phyloP scores from a whole-genome alignment of 2,329 filamentous ascomycete genomes.

The Samsoniella hepiali region DNA sequence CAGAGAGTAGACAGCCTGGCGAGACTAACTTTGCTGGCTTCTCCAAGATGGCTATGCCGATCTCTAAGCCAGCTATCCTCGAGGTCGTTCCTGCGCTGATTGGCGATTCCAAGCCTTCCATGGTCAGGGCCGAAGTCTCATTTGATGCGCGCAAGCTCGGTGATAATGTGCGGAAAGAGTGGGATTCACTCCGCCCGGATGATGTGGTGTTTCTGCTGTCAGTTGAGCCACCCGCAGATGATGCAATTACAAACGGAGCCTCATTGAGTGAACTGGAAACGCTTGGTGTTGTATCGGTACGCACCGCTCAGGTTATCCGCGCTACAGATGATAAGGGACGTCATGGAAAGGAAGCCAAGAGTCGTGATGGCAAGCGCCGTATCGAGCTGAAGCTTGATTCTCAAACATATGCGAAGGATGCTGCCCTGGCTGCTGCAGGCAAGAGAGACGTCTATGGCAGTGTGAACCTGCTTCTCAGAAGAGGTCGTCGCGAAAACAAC shows the following conservation, averaged over 20 bases:
- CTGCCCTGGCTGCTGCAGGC: conserved; percentile 60
- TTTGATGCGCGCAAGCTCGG: conserved; percentile 79
- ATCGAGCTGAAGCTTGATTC: conserved; percentile 81
- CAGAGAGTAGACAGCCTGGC: conserved; percentile 61
- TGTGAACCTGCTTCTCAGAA: conserved; percentile 81
- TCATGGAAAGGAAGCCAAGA: conserved; percentile 55
- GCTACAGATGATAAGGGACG: conserved; percentile 82
- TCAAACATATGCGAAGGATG: conserved; percentile 72
- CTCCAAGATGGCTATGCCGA: conserved; percentile 87
- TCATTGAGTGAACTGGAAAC: conserved; percentile 51
- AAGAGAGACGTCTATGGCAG: conserved; percentile 76
- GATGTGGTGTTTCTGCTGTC: conserved; percentile 87
- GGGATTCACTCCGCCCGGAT: conserved; percentile 82
- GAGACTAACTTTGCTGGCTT: conserved; percentile 75
- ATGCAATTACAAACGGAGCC: conserved; percentile 52
- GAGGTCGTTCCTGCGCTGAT: conserved; percentile 82
- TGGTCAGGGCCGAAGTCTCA: conserved; percentile 80
- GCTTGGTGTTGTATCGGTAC: conserved; percentile 66
- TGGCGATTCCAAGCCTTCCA: conserved; percentile 76
- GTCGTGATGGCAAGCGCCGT: conserved; percentile 66
- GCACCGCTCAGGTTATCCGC: conserved; percentile 82
- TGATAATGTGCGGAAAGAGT: conserved; percentile 74
- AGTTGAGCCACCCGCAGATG: conserved; percentile 59
- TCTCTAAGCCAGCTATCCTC: conserved; percentile 79
- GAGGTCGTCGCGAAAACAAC: conserved; percentile 89